These are phyloP conservation scores for Stentor roeselii DNA, from an alignment of 73 alveolate species.

Conservation along the genomic window DNA sequence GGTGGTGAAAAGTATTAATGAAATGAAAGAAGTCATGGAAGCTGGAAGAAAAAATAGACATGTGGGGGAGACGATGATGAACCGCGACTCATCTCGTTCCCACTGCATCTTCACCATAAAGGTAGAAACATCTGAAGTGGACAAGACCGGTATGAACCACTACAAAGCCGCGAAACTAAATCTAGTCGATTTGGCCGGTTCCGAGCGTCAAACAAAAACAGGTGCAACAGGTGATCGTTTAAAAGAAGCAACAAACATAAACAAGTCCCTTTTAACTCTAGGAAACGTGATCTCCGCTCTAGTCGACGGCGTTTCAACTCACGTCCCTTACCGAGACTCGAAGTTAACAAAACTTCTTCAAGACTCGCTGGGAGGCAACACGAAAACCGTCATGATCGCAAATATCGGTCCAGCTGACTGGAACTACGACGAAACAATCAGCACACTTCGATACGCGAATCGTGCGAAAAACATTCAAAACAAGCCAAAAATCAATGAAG, in stretches of 20 bases:
- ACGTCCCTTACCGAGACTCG: conserved; percentile 97
- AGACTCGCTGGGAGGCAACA: conserved; percentile 98
- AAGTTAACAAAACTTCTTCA: conserved; percentile 91
- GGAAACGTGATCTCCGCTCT: conserved; percentile 94
- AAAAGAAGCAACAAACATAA: conserved; percentile 95
- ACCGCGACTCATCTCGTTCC: conserved; percentile 78
- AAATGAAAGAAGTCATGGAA: conserved; percentile 79
- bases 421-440: conserved; percentile 93
- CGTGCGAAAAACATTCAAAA: conserved; percentile 92
- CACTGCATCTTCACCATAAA: conserved; percentile 85
- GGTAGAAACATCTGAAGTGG: conserved; percentile 77
- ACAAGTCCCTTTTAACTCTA: conserved; percentile 83
- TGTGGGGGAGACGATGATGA: conserved; percentile 91
- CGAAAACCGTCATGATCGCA: conserved; percentile 98
- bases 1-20: conserved; percentile 78
- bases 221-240: conserved; percentile 91
- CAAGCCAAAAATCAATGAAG: conserved; percentile 92
- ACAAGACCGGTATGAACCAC: conserved; percentile 77
- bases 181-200: conserved; percentile 95
- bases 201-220: conserved; percentile 86
- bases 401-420: conserved; percentile 92
- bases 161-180: conserved; percentile 88
- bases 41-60: conserved; percentile 92
- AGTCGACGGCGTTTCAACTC: conserved; percentile 87
- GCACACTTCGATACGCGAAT: conserved; percentile 94